Conservation (phyloP, 164 flowering plant species). For the Vitis cinerea region DNA sequence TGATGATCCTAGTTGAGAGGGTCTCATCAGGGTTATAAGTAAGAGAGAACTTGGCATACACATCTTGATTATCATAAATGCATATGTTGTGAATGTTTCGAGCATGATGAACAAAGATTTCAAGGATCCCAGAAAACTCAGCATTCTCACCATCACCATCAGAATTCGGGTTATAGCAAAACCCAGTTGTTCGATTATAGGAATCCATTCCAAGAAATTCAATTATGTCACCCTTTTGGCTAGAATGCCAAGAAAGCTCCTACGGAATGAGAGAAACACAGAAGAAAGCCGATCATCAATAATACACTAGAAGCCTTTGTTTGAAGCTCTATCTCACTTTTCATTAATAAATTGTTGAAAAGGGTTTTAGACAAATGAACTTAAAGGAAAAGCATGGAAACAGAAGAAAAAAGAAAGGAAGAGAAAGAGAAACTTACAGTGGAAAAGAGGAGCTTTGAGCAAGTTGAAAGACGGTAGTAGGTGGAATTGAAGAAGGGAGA, state of each 20-base stretch:
- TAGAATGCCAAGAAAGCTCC: constrained; percentile 5
- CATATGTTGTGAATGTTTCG: constrained; percentile 94
- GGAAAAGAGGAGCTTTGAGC: constrained; percentile 13
- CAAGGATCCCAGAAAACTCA: constrained; percentile 57
- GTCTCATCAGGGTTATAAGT: constrained; percentile 76
- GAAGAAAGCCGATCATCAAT: background rate
- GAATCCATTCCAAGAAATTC: constrained; percentile 43
- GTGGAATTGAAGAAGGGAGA: constrained; percentile 26
- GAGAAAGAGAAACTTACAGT: constrained; percentile 15
- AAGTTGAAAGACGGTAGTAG: constrained; percentile 31
- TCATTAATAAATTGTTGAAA: background rate
- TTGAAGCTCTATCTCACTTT: constrained; percentile 1
- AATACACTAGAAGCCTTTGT: background rate
- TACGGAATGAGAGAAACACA: background rate
- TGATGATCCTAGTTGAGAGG: constrained; percentile 52
- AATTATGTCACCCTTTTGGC: background rate
- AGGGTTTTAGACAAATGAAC: background rate
- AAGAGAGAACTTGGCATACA: constrained; percentile 90
- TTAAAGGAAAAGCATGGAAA: constrained; percentile 7
- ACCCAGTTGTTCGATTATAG: constrained; percentile 34
- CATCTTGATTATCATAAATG: constrained; percentile 93
- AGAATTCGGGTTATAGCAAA: constrained; percentile 40
- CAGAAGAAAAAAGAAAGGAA: background rate
- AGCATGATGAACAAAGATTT: constrained; percentile 81
- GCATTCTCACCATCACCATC: constrained; percentile 27